Base-by-base conservation (phyloP, 2,329 filamentous ascomycete species). In the Cladosporium sp. region DNA sequence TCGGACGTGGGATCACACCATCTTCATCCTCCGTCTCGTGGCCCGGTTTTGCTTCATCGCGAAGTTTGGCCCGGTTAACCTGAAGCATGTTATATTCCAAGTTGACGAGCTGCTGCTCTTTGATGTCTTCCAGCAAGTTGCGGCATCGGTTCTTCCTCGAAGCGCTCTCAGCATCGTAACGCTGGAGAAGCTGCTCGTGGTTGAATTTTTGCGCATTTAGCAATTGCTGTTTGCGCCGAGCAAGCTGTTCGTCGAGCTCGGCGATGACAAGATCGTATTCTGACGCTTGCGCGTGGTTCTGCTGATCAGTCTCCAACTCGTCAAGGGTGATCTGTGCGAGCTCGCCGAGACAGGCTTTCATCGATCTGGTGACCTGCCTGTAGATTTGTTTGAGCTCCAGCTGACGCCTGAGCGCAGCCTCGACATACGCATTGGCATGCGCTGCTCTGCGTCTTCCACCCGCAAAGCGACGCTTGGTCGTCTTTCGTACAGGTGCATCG, bases 311-410 rank as follows among this genome's bases (percentile, higher is more conserved):
- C 67, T 86, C 80, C 66, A 91, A 78, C 66, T 84, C 81, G 58
- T 87, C 84, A 66, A 89, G 78, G 61, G 80, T 84, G 37, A 86
- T 83, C 62, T 86, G 84, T 21, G 88, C 87, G 23, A 92, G 80
- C 72, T 91, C 88, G 66, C 88, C 86, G 16, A 91, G 80, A 11
- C 87, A 83, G 18, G 86, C 85, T 75, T 89, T 91, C 71, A 90
- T 78, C 33, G 85, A 82, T 70, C 86, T 84, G 66, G 86, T 83
- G 61, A 91, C 84, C 66, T 84, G 80, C n/a, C 86, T 83, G 76
- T 86, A 91, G 28, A 82, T 82, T 65, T 86, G 86, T 76, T 89
- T 89, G 71, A 91, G 81, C 70, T 89, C 85, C 69, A 89, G 83
- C 74, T 89, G 86, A 64, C 89, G 87, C 61, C 81, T 78, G 69